Percentiles rank a stretch among this genome's conserved stretches.
These are phyloP conservation scores for Nakazawaea peltata DNA, from an alignment of 805 yeast genomes.

Conservation along the genomic window DNA sequence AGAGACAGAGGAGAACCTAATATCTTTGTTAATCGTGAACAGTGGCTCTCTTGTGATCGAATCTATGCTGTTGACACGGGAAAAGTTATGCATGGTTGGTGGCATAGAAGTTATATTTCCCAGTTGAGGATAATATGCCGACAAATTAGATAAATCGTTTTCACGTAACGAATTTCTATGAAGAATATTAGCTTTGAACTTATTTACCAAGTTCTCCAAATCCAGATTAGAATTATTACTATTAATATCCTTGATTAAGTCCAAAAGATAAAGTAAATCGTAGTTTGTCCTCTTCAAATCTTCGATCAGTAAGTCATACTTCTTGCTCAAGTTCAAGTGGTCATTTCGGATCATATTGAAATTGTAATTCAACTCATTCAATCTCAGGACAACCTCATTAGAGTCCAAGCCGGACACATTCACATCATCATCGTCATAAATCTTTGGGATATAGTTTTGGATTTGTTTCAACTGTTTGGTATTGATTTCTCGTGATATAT, in stretches of 20 bases:
- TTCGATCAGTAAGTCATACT: slow-evolving; percentile 39
- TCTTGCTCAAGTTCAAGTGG: slow-evolving; percentile 31
- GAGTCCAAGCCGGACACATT: background rate
- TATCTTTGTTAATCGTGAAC: slow-evolving; percentile 15
- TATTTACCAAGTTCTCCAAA: slow-evolving; percentile 16
- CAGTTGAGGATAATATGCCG: background rate
- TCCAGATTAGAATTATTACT: slow-evolving; percentile 14
- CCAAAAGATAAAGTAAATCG: slow-evolving; percentile 47
- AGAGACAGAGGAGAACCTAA: slow-evolving; percentile 11
- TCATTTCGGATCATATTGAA: slow-evolving; percentile 31
- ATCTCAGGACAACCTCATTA: slow-evolving; percentile 10
- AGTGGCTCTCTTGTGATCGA: slow-evolving; percentile 6
- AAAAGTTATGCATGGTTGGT: slow-evolving; percentile 1
- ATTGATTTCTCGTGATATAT: slow-evolving; percentile 13
- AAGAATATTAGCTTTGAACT: slow-evolving; percentile 18
- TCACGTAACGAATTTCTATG: slow-evolving; percentile 22
- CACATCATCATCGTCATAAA: slow-evolving; percentile 5
- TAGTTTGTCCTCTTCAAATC: slow-evolving; percentile 40
- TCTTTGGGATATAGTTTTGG: slow-evolving; percentile 9
- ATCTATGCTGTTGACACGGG: slow-evolving; percentile 9
- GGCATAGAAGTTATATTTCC: slow-evolving; percentile 4
- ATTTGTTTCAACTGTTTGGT: slow-evolving; percentile 3
- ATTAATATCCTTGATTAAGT: slow-evolving; percentile 22
- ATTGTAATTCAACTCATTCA: slow-evolving; percentile 30
- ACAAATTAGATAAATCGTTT: slow-evolving; percentile 3